phyloP scores from a whole-genome alignment of 306 rosid species.

The Prunus fruticosa region DNA sequence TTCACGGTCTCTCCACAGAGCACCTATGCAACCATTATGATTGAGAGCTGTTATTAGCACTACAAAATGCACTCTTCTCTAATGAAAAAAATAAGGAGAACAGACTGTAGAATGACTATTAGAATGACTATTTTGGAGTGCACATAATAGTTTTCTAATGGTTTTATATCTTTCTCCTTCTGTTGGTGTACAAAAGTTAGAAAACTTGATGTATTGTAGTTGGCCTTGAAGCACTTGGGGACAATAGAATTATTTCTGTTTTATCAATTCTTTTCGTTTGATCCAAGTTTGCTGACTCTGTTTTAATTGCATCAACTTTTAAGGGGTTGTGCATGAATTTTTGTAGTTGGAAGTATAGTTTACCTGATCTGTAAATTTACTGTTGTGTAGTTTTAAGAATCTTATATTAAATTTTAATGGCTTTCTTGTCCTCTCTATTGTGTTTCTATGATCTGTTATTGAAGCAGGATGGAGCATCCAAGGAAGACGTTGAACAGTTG shows the following conservation, averaged over 20 bases:
- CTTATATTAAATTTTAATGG: not conserved
- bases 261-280: not conserved
- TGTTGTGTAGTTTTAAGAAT: not conserved
- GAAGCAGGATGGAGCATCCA: slow-evolving; percentile 94
- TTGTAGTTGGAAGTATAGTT: not conserved
- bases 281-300: not conserved
- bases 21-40: not conserved
- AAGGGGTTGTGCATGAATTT: not conserved
- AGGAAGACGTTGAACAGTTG: slow-evolving; percentile 86
- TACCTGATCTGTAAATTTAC: not conserved
- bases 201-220: not conserved
- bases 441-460: slow-evolving; percentile 1
- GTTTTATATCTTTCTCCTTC: not conserved
- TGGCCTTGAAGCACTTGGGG: not conserved
- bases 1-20: not conserved
- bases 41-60: too few relatives aligned
- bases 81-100: too few relatives aligned
- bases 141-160: too few relatives aligned
- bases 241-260: not conserved
- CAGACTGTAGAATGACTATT: too few relatives aligned
- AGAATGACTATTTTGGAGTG: too few relatives aligned
- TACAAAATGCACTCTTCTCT: too few relatives aligned
- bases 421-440: not conserved
- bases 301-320: not conserved
- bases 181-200: not conserved